phyloP scores from a whole-genome alignment of 2,329 filamentous ascomycete genomes.

The Epichloe gansuensis region DNA sequence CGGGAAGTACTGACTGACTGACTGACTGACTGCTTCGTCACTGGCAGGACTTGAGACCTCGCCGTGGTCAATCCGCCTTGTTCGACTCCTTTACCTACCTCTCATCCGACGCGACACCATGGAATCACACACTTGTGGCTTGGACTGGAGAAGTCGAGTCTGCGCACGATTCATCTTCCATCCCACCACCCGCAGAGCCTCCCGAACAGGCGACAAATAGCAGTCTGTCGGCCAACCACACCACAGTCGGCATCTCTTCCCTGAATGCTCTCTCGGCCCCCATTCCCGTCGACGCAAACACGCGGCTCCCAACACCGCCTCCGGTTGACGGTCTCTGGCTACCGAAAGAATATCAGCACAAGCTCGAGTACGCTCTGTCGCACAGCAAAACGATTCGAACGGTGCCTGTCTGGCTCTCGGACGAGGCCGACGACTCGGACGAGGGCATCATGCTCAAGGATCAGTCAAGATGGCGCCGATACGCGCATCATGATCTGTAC shows the following conservation, averaged over 20 bases:
- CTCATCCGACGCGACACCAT: constrained; percentile 69
- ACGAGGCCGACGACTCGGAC: constrained; percentile 54
- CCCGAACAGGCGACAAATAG: constrained; percentile 28
- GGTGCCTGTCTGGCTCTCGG: constrained; percentile 78
- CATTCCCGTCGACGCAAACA: constrained; percentile 55
- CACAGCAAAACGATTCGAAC: constrained; percentile 66
- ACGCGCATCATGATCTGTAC: constrained; percentile 85
- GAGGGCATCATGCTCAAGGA: constrained; percentile 67
- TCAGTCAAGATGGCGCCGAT: constrained; percentile 76
- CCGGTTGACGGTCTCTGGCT: constrained; percentile 60
- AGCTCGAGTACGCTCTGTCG: constrained; percentile 62
- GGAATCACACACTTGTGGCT: constrained; percentile 85
- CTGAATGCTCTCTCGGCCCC: constrained; percentile 69
- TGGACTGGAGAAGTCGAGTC: constrained; percentile 83
- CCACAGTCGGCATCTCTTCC: constrained; percentile 38
- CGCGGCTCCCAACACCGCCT: constrained; percentile 43
- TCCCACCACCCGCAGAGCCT: constrained; percentile 33
- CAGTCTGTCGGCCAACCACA: constrained; percentile 8
- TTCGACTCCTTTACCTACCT: constrained; percentile 86
- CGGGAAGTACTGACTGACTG: too few species aligned
- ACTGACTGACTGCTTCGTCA: background rate
- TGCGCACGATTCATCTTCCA: constrained; percentile 28
- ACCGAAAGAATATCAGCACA: constrained; percentile 54
- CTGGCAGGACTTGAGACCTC: constrained; percentile 56
- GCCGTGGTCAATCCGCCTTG: constrained; percentile 79